These are phyloP conservation scores for Durotheca rogersii DNA, from an alignment of 495 filamentous ascomycete species.

Conservation along the genomic window DNA sequence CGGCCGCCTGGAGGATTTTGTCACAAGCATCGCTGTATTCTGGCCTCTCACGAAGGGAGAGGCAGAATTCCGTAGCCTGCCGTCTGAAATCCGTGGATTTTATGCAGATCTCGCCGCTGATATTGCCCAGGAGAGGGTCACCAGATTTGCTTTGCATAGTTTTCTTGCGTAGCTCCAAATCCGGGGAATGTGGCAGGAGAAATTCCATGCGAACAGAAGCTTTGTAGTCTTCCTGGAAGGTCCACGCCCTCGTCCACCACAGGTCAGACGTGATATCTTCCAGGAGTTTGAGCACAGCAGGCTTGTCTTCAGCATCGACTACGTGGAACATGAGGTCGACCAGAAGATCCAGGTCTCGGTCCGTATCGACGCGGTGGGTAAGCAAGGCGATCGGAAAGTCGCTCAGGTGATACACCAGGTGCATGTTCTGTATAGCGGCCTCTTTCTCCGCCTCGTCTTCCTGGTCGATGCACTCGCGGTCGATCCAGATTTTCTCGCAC, in stretches of 20 bases:
- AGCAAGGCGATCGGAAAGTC: conserved; percentile 36
- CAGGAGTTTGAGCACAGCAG: conserved; percentile 28
- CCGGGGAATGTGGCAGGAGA: conserved; percentile 30
- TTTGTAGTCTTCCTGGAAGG: conserved; percentile 38
- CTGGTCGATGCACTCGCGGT: conserved; percentile 46
- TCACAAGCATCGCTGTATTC: conserved; percentile 23
- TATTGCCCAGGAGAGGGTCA: conserved; percentile 21
- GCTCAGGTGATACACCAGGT: conserved; percentile 41
- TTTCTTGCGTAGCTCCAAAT: conserved; percentile 28
- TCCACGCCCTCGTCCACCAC: conserved; percentile 40
- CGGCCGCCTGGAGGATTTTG: conserved; percentile 27
- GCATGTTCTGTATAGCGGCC: conserved; percentile 44
- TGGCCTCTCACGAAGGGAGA: conserved; percentile 22
- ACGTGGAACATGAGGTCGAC: conserved; percentile 20
- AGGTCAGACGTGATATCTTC: conserved; percentile 31
- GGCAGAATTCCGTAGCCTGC: conserved; percentile 33
- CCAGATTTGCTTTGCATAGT: conserved; percentile 4
- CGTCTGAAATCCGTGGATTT: conserved; percentile 30
- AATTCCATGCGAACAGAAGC: conserved; percentile 33
- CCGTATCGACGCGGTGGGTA: conserved; percentile 25
- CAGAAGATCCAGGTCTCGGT: conserved; percentile 31
- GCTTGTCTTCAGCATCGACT: conserved; percentile 21
- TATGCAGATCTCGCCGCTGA: conserved; percentile 38
- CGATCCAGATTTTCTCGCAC: conserved; percentile 44
- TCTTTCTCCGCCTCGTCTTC: conserved; percentile 36